These are phyloP conservation scores for Vaccinium corymbosum DNA, from an alignment of 148 eudicot species.

Conservation along the genomic window DNA sequence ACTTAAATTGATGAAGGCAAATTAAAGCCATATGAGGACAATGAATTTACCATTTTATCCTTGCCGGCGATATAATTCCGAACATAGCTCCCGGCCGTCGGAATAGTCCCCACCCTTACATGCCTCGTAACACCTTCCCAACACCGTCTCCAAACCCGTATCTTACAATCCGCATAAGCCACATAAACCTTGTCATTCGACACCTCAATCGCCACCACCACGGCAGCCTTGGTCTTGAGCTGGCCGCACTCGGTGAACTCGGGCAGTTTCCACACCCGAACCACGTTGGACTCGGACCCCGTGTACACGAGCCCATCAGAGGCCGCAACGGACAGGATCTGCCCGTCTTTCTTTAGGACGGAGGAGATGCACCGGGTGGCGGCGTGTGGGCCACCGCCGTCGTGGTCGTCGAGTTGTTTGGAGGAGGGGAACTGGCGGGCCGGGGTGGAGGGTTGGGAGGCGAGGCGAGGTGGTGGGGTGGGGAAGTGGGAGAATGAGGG, in stretches of 20 bases:
- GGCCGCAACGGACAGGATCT: slow-evolving; percentile 28
- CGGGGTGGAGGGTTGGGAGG: neutral
- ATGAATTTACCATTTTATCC: slow-evolving; percentile 30
- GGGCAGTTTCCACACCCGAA: slow-evolving; percentile 37
- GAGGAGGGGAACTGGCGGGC: neutral
- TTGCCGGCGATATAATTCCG: slow-evolving; percentile 37
- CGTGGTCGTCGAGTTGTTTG: neutral
- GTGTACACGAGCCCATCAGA: slow-evolving; percentile 34
- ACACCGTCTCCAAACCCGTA: slow-evolving; percentile 38
- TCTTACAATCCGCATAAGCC: slow-evolving; percentile 33
- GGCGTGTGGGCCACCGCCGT: neutral
- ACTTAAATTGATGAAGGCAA: neutral
- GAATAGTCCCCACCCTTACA: slow-evolving; percentile 29
- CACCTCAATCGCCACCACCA: slow-evolving; percentile 34
- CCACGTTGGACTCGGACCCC: slow-evolving; percentile 25
- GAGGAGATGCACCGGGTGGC: slow-evolving; percentile 32
- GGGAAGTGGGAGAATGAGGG: slow-evolving; percentile 12
- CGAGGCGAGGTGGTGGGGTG: slow-evolving; percentile 7
- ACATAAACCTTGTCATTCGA: slow-evolving; percentile 34
- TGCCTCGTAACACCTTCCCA: slow-evolving; percentile 35
- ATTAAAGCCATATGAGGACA: neutral
- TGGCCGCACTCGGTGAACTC: slow-evolving; percentile 40
- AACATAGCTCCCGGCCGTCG: slow-evolving; percentile 25
- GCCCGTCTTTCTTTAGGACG: slow-evolving; percentile 41
- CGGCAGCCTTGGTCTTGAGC: slow-evolving; percentile 29